A percentile compares a stretch with the other conserved stretches of the same genome.
These are phyloP conservation scores for Yamadazyma triangularis DNA, from an alignment of 1,139 yeast species.

Conservation along the genomic window DNA sequence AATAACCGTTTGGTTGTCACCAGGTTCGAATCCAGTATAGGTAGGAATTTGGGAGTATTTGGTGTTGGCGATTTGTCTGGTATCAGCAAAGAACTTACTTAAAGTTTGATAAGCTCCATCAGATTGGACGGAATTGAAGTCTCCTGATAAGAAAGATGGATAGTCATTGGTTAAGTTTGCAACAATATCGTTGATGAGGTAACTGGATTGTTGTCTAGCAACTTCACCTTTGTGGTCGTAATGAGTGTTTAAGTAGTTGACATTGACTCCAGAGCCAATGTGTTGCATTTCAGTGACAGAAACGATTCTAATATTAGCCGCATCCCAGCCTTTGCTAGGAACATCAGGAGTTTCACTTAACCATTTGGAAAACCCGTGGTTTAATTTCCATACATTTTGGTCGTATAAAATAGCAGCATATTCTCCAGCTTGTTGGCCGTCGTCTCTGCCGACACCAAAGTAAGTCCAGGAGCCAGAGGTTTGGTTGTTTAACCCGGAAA, in stretches of 20 bases:
- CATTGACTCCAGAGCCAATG: slow-evolving; percentile 14
- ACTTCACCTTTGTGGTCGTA: slow-evolving; percentile 37
- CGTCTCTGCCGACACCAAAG: slow-evolving; percentile 44
- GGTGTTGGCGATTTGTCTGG: slow-evolving; percentile 16
- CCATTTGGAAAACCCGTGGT: slow-evolving; percentile 39
- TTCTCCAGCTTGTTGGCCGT: slow-evolving; percentile 40
- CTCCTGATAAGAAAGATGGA: slow-evolving; percentile 29
- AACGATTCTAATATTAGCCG: slow-evolving; percentile 38
- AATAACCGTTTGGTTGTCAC: slow-evolving; percentile 17
- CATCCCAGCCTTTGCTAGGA: slow-evolving; percentile 40
- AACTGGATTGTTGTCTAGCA: slow-evolving; percentile 26
- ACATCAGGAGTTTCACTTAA: slow-evolving; percentile 35
- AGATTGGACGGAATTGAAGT: slow-evolving; percentile 9
- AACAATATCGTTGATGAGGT: slow-evolving; percentile 29
- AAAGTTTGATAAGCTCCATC: slow-evolving; percentile 18
- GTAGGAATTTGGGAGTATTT: slow-evolving; percentile 25
- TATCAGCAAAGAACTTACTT: slow-evolving; percentile 18
- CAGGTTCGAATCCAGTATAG: slow-evolving; percentile 35
- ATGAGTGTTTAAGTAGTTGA: slow-evolving; percentile 40
- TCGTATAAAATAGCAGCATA: slow-evolving; percentile 42
- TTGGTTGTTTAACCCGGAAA: slow-evolving; percentile 15
- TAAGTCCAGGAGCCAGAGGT: slow-evolving; percentile 25
- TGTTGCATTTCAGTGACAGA: slow-evolving; percentile 32
- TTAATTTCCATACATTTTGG: slow-evolving; percentile 21
- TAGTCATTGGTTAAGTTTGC: slow-evolving; percentile 20